Base-by-base conservation (phyloP, 306 rosid genomes). In the Citrullus amarus region DNA sequence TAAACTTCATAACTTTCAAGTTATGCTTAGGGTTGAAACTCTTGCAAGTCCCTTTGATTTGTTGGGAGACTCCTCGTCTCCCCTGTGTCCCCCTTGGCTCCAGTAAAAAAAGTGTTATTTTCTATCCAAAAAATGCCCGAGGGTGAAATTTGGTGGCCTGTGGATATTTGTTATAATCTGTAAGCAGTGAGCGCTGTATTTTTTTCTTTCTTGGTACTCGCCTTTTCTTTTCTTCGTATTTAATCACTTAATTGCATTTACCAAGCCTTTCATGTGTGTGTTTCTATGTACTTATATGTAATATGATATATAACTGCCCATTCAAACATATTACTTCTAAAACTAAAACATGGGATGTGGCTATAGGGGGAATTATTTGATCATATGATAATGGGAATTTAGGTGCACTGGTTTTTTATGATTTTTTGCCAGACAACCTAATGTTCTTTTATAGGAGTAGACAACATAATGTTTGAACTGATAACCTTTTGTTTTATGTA, bases 401-500 rank as follows among this genome's bases (percentile, higher is more conserved):
- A 18, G 36, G 6, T 22, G n/a, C 20, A 11, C 75, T 43, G 75
- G 6, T 41, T 39, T 67, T 68, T 66, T n/a, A 44, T 20, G 39
- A 69, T 46, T 25, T 25, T 5, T 71, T 46, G 75, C 34, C 50
- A 2, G 53, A 13, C 54, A 22, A 9, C 55, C 22, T 5, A 12
- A 32, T 34, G 22, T 62, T 9, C 1, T 57, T 57, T 20, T 9
- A 57, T 57, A 57, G 6, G 62, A 57, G 10, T 58, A 11, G 14
- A 22, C 32, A 22, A 20, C 63, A 22, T 58, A 58, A 63, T 38
- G 39, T 34, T 36, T 75, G 28, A 55, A 55, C 28, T 54, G 38
- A 38, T 17, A 1, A 3, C 41, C 11, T 68, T 77, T 74, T 66
- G 30, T 82, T 79, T 80, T 46, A 80, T 87, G 84, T 91, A 94